A percentile compares a stretch with the other conserved stretches of the same genome.
Conservation (phyloP, 371 early-diverging fungal genomes). For the Blakeslea trispora region DNA sequence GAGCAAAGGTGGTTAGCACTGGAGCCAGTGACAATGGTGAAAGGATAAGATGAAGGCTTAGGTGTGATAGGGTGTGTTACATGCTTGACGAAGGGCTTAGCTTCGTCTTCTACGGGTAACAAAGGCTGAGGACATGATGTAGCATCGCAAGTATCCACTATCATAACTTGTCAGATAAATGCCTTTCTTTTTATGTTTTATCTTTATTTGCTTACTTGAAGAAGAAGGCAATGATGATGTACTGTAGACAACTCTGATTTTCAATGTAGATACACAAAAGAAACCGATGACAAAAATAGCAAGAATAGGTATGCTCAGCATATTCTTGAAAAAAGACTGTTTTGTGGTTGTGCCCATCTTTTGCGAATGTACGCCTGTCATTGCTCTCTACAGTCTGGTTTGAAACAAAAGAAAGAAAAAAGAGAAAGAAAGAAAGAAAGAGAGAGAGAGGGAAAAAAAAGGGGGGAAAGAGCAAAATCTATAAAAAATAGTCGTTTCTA, state of each 20-base stretch:
- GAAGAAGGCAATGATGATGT: background rate
- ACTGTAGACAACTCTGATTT: background rate
- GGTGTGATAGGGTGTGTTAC: background rate
- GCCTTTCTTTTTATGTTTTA: too few species aligned
- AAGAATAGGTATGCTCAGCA: background rate
- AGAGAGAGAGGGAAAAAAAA: too few species aligned
- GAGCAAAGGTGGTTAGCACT: conserved; percentile 67
- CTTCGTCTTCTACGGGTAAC: background rate
- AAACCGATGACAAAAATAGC: background rate
- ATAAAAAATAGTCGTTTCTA: background rate
- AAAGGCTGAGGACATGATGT: background rate
- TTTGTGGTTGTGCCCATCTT: background rate
- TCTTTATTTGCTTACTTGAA: background rate
- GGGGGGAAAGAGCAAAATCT: too few species aligned
- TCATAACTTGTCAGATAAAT: too few species aligned
- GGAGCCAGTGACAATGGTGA: conserved; percentile 64
- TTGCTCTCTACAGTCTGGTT: background rate
- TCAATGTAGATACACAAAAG: background rate
- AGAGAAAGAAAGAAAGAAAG: background rate
- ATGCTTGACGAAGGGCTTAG: background rate
- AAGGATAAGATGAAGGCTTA: conserved; percentile 26
- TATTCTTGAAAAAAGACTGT: background rate
- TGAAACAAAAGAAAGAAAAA: background rate
- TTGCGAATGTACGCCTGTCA: background rate
- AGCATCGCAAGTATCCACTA: background rate